Evolutionary conservation across 371 early-diverging fungal genomes (phyloP).

Genomic region (Massospora cicadina): DNA sequence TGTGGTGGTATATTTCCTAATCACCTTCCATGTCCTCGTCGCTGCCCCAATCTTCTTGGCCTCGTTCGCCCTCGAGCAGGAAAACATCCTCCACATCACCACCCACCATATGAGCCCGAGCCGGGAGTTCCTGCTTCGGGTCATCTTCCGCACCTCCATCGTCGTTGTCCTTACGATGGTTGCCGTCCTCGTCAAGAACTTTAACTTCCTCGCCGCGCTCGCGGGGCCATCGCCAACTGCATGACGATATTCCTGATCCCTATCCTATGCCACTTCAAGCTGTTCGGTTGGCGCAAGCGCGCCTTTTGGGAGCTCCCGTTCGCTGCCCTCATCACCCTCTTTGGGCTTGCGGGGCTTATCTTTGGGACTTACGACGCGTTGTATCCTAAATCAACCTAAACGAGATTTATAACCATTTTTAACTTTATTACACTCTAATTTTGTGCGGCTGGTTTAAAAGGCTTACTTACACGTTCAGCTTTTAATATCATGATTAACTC

Average conservation of each 20-base stretch:
- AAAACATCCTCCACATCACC: slow-evolving; percentile 28
- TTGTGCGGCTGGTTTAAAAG: no score
- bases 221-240: slow-evolving; percentile 63
- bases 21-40: slow-evolving; percentile 60
- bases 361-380: no score
- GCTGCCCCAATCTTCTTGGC: slow-evolving; percentile 65
- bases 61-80: slow-evolving; percentile 56
- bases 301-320: not conserved
- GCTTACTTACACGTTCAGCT: no score
- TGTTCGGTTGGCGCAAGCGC: slow-evolving; percentile 32
- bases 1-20: slow-evolving; percentile 51
- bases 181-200: slow-evolving; percentile 55
- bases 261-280: slow-evolving; percentile 47
- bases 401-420: no score
- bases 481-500: no score
- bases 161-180: slow-evolving; percentile 26
- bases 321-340: not conserved
- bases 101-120: slow-evolving; percentile 3
- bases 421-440: no score
- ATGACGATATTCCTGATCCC: slow-evolving; percentile 68
- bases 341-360: not conserved
- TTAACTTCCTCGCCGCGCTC: slow-evolving; percentile 55
- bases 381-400: no score
- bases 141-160: slow-evolving; percentile 33
- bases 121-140: slow-evolving; percentile 33